A percentile compares a stretch with the other conserved stretches of the same genome.
phyloP scores from a whole-genome alignment of 1,284 basidiomycete species.

The Malassezia dermatis region DNA sequence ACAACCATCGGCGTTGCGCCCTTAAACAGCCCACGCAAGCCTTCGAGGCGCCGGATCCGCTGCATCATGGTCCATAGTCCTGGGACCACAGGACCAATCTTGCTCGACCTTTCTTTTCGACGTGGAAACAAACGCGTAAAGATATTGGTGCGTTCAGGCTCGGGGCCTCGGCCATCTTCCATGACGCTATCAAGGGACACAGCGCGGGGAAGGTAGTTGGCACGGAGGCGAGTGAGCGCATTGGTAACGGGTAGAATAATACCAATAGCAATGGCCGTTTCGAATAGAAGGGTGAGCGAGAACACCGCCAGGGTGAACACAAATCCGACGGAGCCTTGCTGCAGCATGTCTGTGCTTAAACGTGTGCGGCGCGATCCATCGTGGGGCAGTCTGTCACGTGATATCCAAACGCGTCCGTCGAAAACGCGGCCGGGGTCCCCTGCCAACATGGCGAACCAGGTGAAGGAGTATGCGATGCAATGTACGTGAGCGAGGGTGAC shows the following conservation, averaged over 20 bases:
- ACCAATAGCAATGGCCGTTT: background rate
- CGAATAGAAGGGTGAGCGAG: background rate
- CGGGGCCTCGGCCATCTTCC: conserved; percentile 28
- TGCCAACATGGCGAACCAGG: conserved; percentile 15
- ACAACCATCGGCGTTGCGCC: conserved; percentile 21
- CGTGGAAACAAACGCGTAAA: conserved; percentile 23
- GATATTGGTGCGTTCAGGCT: conserved; percentile 2
- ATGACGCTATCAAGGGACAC: conserved; percentile 42
- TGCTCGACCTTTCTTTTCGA: conserved; percentile 14
- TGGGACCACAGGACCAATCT: conserved; percentile 42
- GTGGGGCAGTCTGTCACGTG: background rate
- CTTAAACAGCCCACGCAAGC: conserved; percentile 42
- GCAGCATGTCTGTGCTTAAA: background rate
- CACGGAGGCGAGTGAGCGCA: conserved; percentile 38
- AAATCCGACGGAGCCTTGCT: background rate
- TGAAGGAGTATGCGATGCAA: conserved; percentile 15
- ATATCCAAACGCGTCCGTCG: background rate
- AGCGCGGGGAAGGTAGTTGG: conserved; percentile 45
- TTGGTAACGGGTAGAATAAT: conserved; percentile 31
- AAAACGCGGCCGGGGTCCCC: background rate
- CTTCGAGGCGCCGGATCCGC: conserved; percentile 36
- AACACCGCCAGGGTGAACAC: background rate
- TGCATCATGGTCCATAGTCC: conserved; percentile 37
- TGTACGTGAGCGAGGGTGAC: background rate
- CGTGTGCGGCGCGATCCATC: background rate